Conservation (phyloP, 208 protist species). For the Leptomonas pyrrhocoris region DNA sequence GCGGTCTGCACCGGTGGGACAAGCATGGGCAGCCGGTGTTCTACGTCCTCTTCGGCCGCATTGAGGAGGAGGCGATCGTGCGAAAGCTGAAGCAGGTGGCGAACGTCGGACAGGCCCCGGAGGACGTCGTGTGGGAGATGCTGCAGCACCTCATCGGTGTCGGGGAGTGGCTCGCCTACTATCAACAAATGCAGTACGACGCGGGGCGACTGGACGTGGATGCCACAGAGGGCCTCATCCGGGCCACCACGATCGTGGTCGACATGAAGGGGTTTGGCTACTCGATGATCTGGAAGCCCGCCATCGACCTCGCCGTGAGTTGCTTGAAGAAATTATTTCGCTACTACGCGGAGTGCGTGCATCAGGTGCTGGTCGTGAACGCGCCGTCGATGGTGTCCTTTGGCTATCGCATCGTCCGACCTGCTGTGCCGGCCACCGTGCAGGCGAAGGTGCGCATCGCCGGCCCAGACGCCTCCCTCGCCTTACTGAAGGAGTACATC, state of each 20-base stretch:
- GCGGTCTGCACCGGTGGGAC: constrained; percentile 57
- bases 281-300: constrained; percentile 69
- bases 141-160: constrained; percentile 24
- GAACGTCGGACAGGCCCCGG: constrained; percentile 15
- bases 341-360: constrained; percentile 54
- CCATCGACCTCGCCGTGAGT: constrained; percentile 46
- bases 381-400: constrained; percentile 56
- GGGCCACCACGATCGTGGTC: constrained; percentile 50
- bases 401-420: constrained; percentile 55
- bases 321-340: constrained; percentile 39
- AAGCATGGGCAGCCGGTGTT: constrained; percentile 47
- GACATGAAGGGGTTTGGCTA: constrained; percentile 56
- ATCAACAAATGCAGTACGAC: constrained; percentile 33
- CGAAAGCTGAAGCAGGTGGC: constrained; percentile 38
- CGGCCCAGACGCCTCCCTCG: constrained; percentile 32
- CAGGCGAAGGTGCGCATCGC: constrained; percentile 57
- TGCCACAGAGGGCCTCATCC: constrained; percentile 41
- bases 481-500: constrained; percentile 51
- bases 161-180: constrained; percentile 33
- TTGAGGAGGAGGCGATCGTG: constrained; percentile 28
- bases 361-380: constrained; percentile 66
- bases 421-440: constrained; percentile 29
- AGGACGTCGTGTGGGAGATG: constrained; percentile 29
- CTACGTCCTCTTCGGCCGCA: constrained; percentile 42
- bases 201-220: constrained; percentile 16